Evolutionary conservation across 768 basidiomycete species (phyloP).

Genomic region (Russula emetica): DNA sequence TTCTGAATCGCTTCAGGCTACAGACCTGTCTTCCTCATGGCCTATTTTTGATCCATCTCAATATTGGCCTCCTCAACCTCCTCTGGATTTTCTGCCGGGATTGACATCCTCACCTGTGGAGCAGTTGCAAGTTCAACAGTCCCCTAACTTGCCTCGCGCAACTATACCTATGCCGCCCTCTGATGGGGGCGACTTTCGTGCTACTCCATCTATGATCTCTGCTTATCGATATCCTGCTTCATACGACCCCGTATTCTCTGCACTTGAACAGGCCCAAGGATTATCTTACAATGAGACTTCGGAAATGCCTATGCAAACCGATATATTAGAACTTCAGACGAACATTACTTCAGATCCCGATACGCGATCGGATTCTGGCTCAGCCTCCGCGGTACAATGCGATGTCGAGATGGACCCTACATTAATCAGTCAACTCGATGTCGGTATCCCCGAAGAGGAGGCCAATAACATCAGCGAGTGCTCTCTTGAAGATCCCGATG

Average conservation of each 20-base stretch:
- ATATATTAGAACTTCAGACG: slow-evolving; percentile 20
- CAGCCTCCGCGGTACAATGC: slow-evolving; percentile 9
- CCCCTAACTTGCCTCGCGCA: slow-evolving; percentile 16
- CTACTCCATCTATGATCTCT: slow-evolving; percentile 13
- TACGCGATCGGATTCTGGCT: slow-evolving; percentile 22
- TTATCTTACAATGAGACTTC: slow-evolving; percentile 16
- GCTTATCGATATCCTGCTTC: slow-evolving; percentile 24
- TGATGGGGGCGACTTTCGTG: slow-evolving; percentile 14
- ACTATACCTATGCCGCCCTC: slow-evolving; percentile 12
- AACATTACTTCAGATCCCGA: slow-evolving; percentile 20
- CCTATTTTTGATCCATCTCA: slow-evolving; percentile 25
- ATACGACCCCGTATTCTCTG: slow-evolving; percentile 19
- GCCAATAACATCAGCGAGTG: slow-evolving; percentile 4
- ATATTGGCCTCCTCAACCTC: slow-evolving; percentile 19
- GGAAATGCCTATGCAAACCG: slow-evolving; percentile 19
- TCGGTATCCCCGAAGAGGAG: slow-evolving; percentile 4
- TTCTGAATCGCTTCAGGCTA: slow-evolving; percentile 10
- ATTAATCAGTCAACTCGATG: slow-evolving; percentile 13
- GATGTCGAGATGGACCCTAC: slow-evolving; percentile 21
- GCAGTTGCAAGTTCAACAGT: slow-evolving; percentile 18
- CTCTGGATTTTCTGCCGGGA: slow-evolving; percentile 19
- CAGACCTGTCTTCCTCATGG: slow-evolving; percentile 19
- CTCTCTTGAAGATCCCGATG: slow-evolving; percentile 10
- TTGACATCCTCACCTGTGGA: slow-evolving; percentile 16
- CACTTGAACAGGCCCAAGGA: slow-evolving; percentile 16